Base-by-base conservation (phyloP, 2,329 filamentous ascomycete genomes). In the Fusarium dlaminii region DNA sequence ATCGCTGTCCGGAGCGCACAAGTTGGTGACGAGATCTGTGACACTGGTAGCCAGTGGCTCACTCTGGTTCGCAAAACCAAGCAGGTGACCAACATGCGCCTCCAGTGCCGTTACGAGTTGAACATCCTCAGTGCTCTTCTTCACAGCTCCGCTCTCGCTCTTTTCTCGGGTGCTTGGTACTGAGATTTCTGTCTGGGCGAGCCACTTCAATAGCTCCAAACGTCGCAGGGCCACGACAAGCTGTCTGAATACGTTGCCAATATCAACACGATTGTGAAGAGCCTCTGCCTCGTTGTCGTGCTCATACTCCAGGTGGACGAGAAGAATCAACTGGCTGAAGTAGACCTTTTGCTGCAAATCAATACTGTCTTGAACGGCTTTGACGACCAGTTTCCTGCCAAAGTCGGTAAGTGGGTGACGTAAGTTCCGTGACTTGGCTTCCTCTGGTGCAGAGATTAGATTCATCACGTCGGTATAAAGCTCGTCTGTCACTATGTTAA, bases 251-350 rank as follows among this genome's bases (percentile, higher is more conserved):
- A 96, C 90, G 3, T 86, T 84, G 56, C 92, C 90, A 66, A 96
- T 92, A 34, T 92, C 89, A 14, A 93, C 84, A 27, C 87, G 83
- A 43, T 86, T 83, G 73, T 89, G 88, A 39, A 91, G 85, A 5
- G 90, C 90, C 22, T 93, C 89, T 45, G 94, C 91, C 46, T 92
- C 90, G 73, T 91, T 89, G 66, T 95, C 93, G 60, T 94, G 89
- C 79, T 96, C 94, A 43, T 91, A 92, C 80, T 96, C 93, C 87
- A 98, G 92, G 81, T 98, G 95, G 15, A 96, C 88, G 22, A 97
- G 87, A 12, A 99, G 87, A 6, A 96, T 88, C 6, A 98, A 85
- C 66, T 98, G 89, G 78, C 96, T 94, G 71, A 97, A 90, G 57
- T 97, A 90, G 14, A 96, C 86, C 68, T 90, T 90, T 83, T 91